Evolutionary conservation across 345 rosid genomes (phyloP), one percentile per base, ranked within the genome.

Genomic region (Hibiscus syriacus): DNA sequence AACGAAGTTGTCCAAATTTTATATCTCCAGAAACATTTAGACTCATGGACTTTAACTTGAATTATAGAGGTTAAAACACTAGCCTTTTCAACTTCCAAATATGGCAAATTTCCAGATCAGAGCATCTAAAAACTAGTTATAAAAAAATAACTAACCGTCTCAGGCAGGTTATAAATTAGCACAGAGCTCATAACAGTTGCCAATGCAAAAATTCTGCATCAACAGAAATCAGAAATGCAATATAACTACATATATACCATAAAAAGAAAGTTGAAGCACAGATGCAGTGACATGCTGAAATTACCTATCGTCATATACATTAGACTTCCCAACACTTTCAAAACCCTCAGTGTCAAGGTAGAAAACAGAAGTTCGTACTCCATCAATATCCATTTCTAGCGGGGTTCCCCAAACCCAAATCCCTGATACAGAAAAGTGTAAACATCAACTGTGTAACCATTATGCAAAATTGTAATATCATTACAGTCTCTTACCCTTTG

Each of bases 331-430:
- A 79, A 94, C 53, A 76, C 99, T 94, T 86, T 94, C 99, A 77
- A 94, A 94, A 66, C 99, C 99, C 80, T 94, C 98, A 0, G 98
- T 91, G 71, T 94, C 99, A 55, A 94, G 97, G 82, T 91, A 94
- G 78, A 94, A 83, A 55, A 94, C 87, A 4, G 99, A 86, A 79
- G 97, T 87, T 79, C 77, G 88, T 6, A 81, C 85, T 65, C 97
- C 99, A 38, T 84, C 79, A 64, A 94, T 84, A 36, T 86, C 89
- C 73, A 89, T 32, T 77, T 86, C 98, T 64, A 82, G 2, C 20
- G 99, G 98, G 66, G 87, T 77, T 80, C 99, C 99, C 99, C 99
- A n/a, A n/a, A n/a, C n/a, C n/a, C n/a, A 94, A 70, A 94, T 88
- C 68, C 99, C 99, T 94, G 74, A 26, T 58, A 67, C 50, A 75